Percentiles rank a stretch among this genome's conserved stretches.
Conservation (phyloP, 2,329 filamentous ascomycete genomes). For the Xylaria sp. region DNA sequence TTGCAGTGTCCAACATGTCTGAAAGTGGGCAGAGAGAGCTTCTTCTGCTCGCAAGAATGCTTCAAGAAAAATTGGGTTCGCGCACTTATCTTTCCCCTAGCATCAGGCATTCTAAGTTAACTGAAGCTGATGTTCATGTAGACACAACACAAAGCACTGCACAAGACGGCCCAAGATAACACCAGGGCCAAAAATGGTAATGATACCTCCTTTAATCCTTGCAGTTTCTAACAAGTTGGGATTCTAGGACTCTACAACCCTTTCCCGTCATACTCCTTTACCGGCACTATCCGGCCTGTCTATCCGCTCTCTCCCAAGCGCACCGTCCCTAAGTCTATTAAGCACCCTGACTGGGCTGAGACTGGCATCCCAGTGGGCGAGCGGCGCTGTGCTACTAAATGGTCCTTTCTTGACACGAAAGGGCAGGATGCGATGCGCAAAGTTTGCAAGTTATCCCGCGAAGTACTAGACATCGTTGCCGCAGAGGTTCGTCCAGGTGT, state of each 20-base stretch:
- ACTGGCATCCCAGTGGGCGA: constrained; percentile 78
- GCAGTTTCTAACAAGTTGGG: constrained; percentile 72
- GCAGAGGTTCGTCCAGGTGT: constrained; percentile 86
- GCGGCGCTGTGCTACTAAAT: constrained; percentile 77
- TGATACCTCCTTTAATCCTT: constrained; percentile 73
- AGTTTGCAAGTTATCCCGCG: constrained; percentile 84
- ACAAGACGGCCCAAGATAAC: constrained; percentile 71
- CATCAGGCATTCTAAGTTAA: not conserved
- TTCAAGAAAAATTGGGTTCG: constrained; percentile 98
- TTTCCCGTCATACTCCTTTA: constrained; percentile 86
- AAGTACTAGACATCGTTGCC: constrained; percentile 92
- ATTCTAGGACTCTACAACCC: constrained; percentile 90
- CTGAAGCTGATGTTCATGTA: constrained; percentile 51
- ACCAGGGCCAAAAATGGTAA: constrained; percentile 64
- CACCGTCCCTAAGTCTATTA: constrained; percentile 80
- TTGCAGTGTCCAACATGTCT: constrained; percentile 96
- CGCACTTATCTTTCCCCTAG: not conserved
- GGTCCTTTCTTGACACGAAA: constrained; percentile 81
- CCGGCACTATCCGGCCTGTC: constrained; percentile 83
- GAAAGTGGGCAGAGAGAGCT: constrained; percentile 88
- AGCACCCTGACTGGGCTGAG: constrained; percentile 85
- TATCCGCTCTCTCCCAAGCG: constrained; percentile 83
- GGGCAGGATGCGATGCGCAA: constrained; percentile 91
- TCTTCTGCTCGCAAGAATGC: constrained; percentile 98
- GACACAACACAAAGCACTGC: constrained; percentile 82